Evolutionary conservation across 2,329 filamentous ascomycete genomes (phyloP), one percentile per base, ranked within the genome.

Genomic region (Colletotrichum chlorophyti): DNA sequence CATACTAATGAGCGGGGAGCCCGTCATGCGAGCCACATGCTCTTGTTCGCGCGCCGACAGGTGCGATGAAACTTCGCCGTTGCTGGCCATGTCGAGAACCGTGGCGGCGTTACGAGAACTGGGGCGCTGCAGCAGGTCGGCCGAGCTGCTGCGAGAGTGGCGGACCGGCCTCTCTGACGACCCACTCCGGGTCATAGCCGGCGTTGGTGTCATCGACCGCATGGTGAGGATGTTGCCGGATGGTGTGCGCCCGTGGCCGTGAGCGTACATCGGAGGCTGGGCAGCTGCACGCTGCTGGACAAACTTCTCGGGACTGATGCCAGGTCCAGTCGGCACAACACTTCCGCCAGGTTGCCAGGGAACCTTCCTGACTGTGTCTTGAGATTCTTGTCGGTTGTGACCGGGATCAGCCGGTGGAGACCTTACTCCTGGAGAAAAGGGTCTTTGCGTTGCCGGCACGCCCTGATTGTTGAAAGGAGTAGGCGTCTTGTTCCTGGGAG

Each of bases 1-100:
- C 69, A 96, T 78, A 58, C 84, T 86, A 65, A 96, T 83, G 46
- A 96, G 78, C 0, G 93, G 90, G 0, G 86, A 87, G 1, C 91
- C 90, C 1, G 92, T 96, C 65, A 91, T 81, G 32, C 90, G 86
- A 9, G 93, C 91, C n/a, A 96, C 83, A 65, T 96, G 89, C 73
- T 96, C 91, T 70, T 96, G 93, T 72, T 97, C 93, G 14, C 90
- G 86, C 15, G 93, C 93, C 17, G 91, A 93, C n/a, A 97, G 79
- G 55, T 88, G 84, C 0, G 83, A 80, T 21, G 68, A 78, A 41
- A 68, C 48, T 23, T 76, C 73, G 3, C 73, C 72, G 5, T 65
- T 66, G 43, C 65, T 69, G 29, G 82, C 74, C 63, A 85, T 80
- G 45, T 77, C 75, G 26, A 89, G 72, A 54, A 83, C 69, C 4